Evolutionary conservation across 768 basidiomycete species (phyloP), one percentile per base, ranked within the genome.

Genomic region (Asterophora lycoperdoides): DNA sequence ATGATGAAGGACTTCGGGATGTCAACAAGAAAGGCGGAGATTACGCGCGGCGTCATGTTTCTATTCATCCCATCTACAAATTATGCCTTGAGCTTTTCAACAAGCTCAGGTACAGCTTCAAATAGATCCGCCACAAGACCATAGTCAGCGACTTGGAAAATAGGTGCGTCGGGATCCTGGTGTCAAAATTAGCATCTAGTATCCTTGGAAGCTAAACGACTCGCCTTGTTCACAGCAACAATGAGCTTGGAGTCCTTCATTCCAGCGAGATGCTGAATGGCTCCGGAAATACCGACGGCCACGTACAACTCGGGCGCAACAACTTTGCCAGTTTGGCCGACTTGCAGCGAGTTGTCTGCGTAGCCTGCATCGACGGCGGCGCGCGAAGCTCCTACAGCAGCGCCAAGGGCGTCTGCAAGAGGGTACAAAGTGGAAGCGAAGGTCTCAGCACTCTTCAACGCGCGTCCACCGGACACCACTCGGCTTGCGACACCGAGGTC

Each of bases 171-270:
- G 35, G 92, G 79, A 63, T 97, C 95, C 91, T 94, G 57, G 15
- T 37, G 17, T 29, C 3, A 11, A 37, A 46, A 45, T 53, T 43
- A 55, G 46, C 51, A 48, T 46, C 2, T 7, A 39, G 18, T 15
- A 48, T 29, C 41, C 2, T 18, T 8, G 30, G 48, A 23, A 19
- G 33, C 15, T 3, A 49, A 40, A 34, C 8, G 15, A 54, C 72
- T 44, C 53, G 83, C 93, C 81, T 99, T 99, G 75, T 99, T 99
- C 53, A 99, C 79, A 4, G 96, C 96, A 28, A 96, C 95, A 53
- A 99, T 99, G 55, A 97, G 75, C 72, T 98, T 99, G 9, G 91
- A 93, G 61, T 97, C 96, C 66, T 99, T 99, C 96, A 98, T 99
- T 8, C 96, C 96, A 17, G 96, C 96, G 46, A 98, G 74, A 72